Evolutionary conservation across 1,284 basidiomycete genomes (phyloP), one percentile per base, ranked within the genome.

Genomic region (Puccinia novopanici): DNA sequence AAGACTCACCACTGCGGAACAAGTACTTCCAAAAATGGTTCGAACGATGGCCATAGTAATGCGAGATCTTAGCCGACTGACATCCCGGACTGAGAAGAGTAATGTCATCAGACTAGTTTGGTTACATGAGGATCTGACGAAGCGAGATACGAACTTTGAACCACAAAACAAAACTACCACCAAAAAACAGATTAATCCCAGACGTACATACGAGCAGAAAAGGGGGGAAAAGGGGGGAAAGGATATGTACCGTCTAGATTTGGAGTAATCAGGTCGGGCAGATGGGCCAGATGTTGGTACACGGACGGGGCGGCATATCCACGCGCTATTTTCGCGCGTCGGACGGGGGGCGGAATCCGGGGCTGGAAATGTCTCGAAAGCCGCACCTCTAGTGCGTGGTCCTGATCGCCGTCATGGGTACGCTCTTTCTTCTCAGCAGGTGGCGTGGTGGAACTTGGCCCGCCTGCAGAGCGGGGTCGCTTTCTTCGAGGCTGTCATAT

Each of bases 11-110:
- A 71, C 68, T 71, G 15, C 52, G 48, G 27, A 48, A 50, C 22
- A 71, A 54, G 8, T 5, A 48, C 54, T 71, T 71, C 68, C 68
- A 71, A 30, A 71, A 71, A 27, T 3, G 68, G 15, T 71, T 71
- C 6, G 68, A 48, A 30, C 42, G 68, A 71, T 71, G 68, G 3
- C 24, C 68, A 52, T 71, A 71, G n/a, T 71, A 71, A 54, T 71
- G 68, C 2, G 68, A 52, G 19, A 71, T 54, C 22, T 34, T 50
- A 22, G 68, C 68, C 22, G 68, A 71, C 45, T 54, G 68, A 52
- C 68, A 71, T 48, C 68, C 68, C 3, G 68, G 68, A 71, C 68
- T 71, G 34, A 19, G 42, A 45, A 34, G 24, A 34, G 17, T 19
- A 37, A 10, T 34, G 37, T 27, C 24, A 27, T 8, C 19, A 19